Base-by-base conservation (phyloP, 306 rosid species). In the Parietaria judaica region DNA sequence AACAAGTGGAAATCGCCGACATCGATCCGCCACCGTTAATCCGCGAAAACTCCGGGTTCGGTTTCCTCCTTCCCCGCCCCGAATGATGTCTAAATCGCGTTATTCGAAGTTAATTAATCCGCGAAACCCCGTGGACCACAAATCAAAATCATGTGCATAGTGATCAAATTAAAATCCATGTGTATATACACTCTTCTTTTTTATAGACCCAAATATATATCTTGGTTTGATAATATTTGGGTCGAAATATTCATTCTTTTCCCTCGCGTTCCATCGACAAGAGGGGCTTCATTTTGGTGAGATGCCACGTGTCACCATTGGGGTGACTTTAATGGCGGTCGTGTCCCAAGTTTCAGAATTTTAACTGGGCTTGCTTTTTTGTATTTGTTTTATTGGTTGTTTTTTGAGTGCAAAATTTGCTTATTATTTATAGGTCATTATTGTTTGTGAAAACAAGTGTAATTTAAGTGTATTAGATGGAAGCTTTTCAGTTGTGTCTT, bases 11-110 rank as follows among this genome's bases (percentile, higher is more conserved):
- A n/a, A 80, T 84, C 38, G 84, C 86, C 3, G 99, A 94, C 38
- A 74, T 94, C 8, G 99, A 89, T 78, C 99, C 99, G 72, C 99
- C 99, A 52, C 91, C 97, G 0, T 78, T 94, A 79, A 94, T 94
- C 64, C 97, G 99, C 8, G 99, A 94, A 48, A 85, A 94, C 81
- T 94, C 99, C 0, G 99, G 99, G 53, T 94, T 94, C 31, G 95
- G 85, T 53, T 94, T 94, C 81, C 83, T 94, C 69, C 84, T 86
- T 56, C 82, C 96, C 56, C 95, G 97, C 36, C 63, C 95, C 7
- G 99, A 94, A 63, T 89, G 83, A 84, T 50, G 36, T 68, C 47
- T 35, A 58, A 36, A 17, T 63, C 64, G 8, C 39, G 78, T 67
- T 48, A 23, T 23, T 23, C 31, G 2, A 23, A 23, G 31, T 23